phyloP scores from a whole-genome alignment of 2,329 filamentous ascomycete genomes.

The Incumbomyces lentus region DNA sequence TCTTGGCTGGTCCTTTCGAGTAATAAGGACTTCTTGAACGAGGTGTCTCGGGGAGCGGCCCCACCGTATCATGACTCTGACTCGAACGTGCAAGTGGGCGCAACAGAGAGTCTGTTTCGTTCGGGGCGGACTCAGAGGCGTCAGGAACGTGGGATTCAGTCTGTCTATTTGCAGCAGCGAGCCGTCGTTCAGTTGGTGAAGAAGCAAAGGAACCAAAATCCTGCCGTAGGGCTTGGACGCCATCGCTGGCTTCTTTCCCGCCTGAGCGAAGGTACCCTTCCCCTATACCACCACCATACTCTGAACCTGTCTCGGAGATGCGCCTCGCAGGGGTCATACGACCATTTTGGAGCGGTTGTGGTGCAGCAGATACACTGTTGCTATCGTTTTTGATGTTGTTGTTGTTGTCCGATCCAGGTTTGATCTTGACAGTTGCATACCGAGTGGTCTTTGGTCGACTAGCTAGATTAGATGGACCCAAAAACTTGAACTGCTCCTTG shows the following conservation, averaged over 20 bases:
- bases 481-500: constrained; percentile 50
- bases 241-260: constrained; percentile 52
- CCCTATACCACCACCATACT: constrained; percentile 43
- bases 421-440: constrained; percentile 55
- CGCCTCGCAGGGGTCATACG: constrained; percentile 24
- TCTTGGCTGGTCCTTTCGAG: constrained; percentile 47
- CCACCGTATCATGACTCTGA: constrained; percentile 16
- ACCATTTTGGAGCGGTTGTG: constrained; percentile 33
- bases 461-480: constrained; percentile 55
- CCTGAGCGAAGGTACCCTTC: constrained; percentile 45
- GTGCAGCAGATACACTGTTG: constrained; percentile 24
- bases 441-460: constrained; percentile 50
- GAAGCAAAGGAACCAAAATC: constrained; percentile 40
- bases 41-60: constrained; percentile 21
- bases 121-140: not conserved
- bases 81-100: constrained; percentile 10
- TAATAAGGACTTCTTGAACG: constrained; percentile 24
- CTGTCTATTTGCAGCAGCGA: constrained; percentile 20
- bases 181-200: constrained; percentile 15
- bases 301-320: constrained; percentile 25
- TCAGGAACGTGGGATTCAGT: constrained; percentile 15
- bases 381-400: too few relatives aligned
- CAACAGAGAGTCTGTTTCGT: not conserved
- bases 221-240: constrained; percentile 50
- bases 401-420: constrained; percentile 37